Percentiles rank a stretch among this genome's conserved stretches.
Evolutionary conservation across 2,329 filamentous ascomycete genomes (phyloP).

Genomic region (Magnaporthales sp.): DNA sequence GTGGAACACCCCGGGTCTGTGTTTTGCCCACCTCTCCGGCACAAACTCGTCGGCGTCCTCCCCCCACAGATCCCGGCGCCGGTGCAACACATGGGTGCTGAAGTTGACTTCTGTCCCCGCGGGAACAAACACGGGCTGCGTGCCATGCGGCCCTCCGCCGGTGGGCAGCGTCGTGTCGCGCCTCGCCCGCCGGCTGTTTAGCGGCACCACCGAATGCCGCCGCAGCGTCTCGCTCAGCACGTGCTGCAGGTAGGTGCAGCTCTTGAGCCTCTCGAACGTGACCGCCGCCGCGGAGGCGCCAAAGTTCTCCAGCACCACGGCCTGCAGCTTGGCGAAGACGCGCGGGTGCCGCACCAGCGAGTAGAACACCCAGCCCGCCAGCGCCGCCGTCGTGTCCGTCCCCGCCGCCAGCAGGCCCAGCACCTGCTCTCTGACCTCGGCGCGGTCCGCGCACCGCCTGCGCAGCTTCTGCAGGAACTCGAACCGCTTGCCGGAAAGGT

Average conservation of each 20-base stretch:
- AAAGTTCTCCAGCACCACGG: conserved; percentile 21
- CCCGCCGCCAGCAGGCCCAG: conserved; percentile 65
- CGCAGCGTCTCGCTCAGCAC: conserved; percentile 28
- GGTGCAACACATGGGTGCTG: conserved; percentile 10
- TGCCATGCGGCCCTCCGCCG: conserved; percentile 13
- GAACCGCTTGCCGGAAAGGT: conserved; percentile 56
- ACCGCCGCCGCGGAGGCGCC: conserved; percentile 22
- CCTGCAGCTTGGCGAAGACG: conserved; percentile 28
- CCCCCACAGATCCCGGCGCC: conserved; percentile 5
- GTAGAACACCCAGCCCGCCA: conserved; percentile 31
- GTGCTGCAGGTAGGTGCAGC: conserved; percentile 39
- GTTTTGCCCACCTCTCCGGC: conserved; percentile 19
- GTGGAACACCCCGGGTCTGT: conserved; percentile 21
- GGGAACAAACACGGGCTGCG: conserved; percentile 12
- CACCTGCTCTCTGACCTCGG: conserved; percentile 64
- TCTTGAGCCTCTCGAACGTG: conserved; percentile 37
- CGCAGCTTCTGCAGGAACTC: conserved; percentile 72
- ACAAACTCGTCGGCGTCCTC: conserved; percentile 9
- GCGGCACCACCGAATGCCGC: conserved; percentile 17
- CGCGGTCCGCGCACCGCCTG: conserved; percentile 52
- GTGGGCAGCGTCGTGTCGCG: conserved; percentile 16
- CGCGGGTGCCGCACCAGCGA: conserved; percentile 24
- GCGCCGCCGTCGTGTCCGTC: conserved; percentile 47
- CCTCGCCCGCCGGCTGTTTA: conserved; percentile 17
- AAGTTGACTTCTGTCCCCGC: conserved; percentile 16